These are phyloP conservation scores for Coemansia sp. DNA, from an alignment of 192 early-diverging fungal species.

Conservation along the genomic window DNA sequence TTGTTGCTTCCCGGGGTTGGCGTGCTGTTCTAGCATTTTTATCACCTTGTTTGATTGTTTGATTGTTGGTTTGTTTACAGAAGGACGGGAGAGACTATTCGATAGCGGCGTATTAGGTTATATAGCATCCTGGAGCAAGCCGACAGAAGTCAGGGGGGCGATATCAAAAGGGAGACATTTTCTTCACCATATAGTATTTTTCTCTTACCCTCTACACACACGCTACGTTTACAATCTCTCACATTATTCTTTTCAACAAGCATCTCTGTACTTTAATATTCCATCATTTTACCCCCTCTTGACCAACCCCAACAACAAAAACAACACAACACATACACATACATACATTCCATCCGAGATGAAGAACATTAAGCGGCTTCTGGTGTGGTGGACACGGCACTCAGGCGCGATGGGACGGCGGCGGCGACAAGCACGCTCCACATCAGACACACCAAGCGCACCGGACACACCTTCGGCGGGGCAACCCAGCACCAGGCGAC, in stretches of 20 bases:
- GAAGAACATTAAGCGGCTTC: conserved; percentile 25
- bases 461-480: too few relatives aligned
- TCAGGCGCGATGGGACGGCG: conserved; percentile 1
- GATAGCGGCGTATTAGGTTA: not conserved
- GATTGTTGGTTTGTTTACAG: not conserved
- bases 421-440: conserved; percentile 1
- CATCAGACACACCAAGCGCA: not conserved
- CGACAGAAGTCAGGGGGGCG: too few relatives aligned
- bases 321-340: too few relatives aligned
- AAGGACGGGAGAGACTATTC: not conserved
- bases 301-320: too few relatives aligned
- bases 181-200: too few relatives aligned
- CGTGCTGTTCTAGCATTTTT: not conserved
- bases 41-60: too few relatives aligned
- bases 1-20: too few relatives aligned
- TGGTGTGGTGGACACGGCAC: conserved; percentile 37
- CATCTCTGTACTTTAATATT: too few relatives aligned
- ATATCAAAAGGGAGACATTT: too few relatives aligned
- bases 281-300: conserved; percentile 4
- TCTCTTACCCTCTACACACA: too few relatives aligned
- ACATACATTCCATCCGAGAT: conserved; percentile 7
- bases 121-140: too few relatives aligned
- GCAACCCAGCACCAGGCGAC: not conserved
- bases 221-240: too few relatives aligned
- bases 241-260: not conserved